A percentile compares a stretch with the other conserved stretches of the same genome.
Evolutionary conservation across 345 rosid genomes (phyloP).

Genomic region (Eutrema yunnanense): DNA sequence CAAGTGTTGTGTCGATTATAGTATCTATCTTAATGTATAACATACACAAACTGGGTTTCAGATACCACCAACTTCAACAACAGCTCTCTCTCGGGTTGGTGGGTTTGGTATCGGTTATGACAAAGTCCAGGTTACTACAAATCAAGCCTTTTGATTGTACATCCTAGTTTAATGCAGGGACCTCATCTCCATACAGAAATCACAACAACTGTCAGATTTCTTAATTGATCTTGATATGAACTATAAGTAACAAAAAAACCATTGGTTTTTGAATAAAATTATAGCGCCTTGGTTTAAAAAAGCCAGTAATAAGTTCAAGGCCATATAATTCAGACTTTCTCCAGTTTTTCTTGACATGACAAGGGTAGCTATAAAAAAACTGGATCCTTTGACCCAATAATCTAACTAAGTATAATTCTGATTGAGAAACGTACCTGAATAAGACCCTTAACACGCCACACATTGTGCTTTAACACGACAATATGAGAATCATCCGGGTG

Average conservation of each 20-base stretch:
- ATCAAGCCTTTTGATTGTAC: not conserved
- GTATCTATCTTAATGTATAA: not conserved
- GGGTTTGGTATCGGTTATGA: not conserved
- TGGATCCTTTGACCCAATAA: not conserved
- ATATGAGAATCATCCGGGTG: conserved; percentile 88
- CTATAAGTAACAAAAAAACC: not conserved
- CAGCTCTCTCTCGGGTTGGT: not conserved
- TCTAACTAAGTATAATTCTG: not conserved
- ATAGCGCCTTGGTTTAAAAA: not conserved
- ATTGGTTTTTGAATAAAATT: not conserved
- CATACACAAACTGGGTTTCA: not conserved
- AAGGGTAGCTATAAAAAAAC: not conserved
- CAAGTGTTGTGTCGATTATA: not conserved
- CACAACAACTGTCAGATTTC: not conserved
- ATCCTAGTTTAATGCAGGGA: not conserved
- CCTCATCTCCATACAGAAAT: not conserved
- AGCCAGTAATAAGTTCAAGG: conserved; percentile 9
- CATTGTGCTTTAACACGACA: conserved; percentile 84
- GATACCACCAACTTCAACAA: not conserved
- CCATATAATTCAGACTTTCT: not conserved
- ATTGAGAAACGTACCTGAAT: conserved; percentile 60
- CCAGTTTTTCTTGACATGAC: not conserved
- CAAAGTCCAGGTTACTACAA: conserved; percentile 5
- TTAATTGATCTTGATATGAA: not conserved
- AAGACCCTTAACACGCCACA: conserved; percentile 97